Base-by-base conservation (phyloP, 345 rosid genomes). In the Hypericum androsaemum region DNA sequence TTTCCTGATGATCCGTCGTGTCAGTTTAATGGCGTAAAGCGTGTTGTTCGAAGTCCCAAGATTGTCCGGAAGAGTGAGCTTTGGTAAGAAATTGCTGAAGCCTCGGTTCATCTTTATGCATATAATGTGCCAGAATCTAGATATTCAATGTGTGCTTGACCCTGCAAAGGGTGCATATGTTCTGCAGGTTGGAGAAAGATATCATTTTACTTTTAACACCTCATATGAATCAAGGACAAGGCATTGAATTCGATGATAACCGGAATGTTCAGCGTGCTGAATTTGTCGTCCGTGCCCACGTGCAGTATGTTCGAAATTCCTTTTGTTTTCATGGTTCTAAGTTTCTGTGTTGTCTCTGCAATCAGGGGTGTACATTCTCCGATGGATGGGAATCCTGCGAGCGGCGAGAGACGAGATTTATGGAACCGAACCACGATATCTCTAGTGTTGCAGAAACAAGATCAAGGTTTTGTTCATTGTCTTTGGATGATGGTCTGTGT, bases 311-410 rank as follows among this genome's bases (percentile, higher is more conserved):
- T 68, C 39, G 60, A 62, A n/a, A n/a, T n/a, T 22, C 4, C 32
- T 22, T 57, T 37, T 14, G 44, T 50, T 56, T 44, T 40, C 50
- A 37, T 37, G 51, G 8, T 17, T 41, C 12, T 16, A 44, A 47
- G 12, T 6, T 22, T 7, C 50, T 39, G 64, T 0, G 37, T 10
- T 35, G 13, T 43, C 46, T n/a, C n/a, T 60, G 52, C 56, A 7
- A 41, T 15, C 45, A 82, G 92, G 62, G 83, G 87, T 42, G 88
- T 37, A 80, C 94, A 68, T 88, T 81, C 50, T 80, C 94, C 44
- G 95, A 92, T 53, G 96, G 98, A 47, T 83, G 98, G 98, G 95
- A 95, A 17, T 92, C 98, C 6, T 92, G 89, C 60, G 96, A 92
- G 47, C 74, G 83, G 52, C 81, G 85, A 17, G 95, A 85, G 77